Evolutionary conservation across 805 yeast genomes (phyloP).

Genomic region (Hanseniaspora clermontiae): DNA sequence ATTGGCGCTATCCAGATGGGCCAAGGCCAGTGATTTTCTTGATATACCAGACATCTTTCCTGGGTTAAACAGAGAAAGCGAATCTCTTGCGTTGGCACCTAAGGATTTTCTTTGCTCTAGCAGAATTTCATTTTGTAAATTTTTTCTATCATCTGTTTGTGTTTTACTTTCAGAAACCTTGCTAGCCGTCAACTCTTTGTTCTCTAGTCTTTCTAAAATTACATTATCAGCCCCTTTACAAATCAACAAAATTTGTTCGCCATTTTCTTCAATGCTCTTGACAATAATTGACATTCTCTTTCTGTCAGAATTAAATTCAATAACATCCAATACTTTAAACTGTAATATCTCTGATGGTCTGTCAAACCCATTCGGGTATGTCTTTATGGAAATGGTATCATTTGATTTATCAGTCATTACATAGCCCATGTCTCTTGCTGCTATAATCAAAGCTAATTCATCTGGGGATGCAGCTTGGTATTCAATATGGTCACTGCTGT

Average conservation of each 20-base stretch:
- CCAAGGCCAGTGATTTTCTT: constrained; percentile 10
- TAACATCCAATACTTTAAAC: constrained; percentile 63
- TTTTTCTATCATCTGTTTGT: constrained; percentile 49
- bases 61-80: constrained; percentile 18
- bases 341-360: constrained; percentile 48
- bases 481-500: constrained; percentile 30
- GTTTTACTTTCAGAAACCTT: constrained; percentile 53
- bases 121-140: constrained; percentile 64
- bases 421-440: constrained; percentile 90
- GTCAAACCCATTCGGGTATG: constrained; percentile 75
- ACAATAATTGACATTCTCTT: constrained; percentile 91
- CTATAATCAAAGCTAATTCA: constrained; percentile 82
- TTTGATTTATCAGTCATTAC: constrained; percentile 62
- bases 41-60: neutral
- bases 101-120: constrained; percentile 44
- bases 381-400: constrained; percentile 48
- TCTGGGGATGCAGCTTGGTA: constrained; percentile 96
- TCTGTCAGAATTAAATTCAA: constrained; percentile 77
- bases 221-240: constrained; percentile 96
- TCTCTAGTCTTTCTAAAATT: constrained; percentile 58
- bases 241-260: constrained; percentile 49
- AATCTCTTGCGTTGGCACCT: constrained; percentile 14
- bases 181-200: constrained; percentile 44
- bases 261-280: constrained; percentile 49
- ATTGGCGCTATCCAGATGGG: constrained; percentile 17